Conservation (phyloP, 2,329 filamentous ascomycete genomes). For the Neopestalotiopsis rosae region DNA sequence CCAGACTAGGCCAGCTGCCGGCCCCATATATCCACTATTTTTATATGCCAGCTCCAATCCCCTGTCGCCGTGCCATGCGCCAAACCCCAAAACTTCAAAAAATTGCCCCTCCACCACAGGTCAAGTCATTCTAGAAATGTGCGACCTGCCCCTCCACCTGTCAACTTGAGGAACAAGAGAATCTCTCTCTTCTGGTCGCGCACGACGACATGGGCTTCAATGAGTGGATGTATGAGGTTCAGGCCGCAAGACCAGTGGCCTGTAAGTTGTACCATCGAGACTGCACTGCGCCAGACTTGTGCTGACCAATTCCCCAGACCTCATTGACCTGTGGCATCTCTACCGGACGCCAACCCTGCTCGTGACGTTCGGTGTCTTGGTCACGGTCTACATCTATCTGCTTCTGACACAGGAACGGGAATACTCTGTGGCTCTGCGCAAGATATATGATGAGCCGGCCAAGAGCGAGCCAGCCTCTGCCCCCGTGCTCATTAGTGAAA, state of each 20-base stretch:
- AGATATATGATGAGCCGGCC: constrained; percentile 20
- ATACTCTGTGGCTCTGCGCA: constrained; percentile 36
- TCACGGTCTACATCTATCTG: constrained; percentile 38
- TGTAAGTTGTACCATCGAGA: neutral
- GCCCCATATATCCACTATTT: neutral
- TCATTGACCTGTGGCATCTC: constrained; percentile 50
- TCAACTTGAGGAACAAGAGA: constrained; percentile 9
- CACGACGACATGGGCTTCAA: constrained; percentile 10
- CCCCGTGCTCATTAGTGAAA: constrained; percentile 22
- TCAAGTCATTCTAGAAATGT: neutral
- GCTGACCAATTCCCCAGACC: constrained; percentile 30
- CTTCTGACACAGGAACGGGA: constrained; percentile 35
- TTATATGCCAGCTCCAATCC: neutral
- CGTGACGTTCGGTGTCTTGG: constrained; percentile 39
- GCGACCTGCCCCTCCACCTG: neutral
- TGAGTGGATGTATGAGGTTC: constrained; percentile 10
- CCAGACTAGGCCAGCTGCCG: neutral
- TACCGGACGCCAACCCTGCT: constrained; percentile 51
- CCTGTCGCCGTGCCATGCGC: neutral
- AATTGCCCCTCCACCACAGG: constrained; percentile 16
- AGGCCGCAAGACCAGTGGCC: constrained; percentile 14
- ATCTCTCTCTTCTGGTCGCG: neutral
- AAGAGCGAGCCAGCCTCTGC: constrained; percentile 10
- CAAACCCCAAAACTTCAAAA: neutral
- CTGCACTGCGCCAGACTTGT: neutral